Base-by-base conservation (phyloP, 345 rosid species). In the Luvunga scandens region DNA sequence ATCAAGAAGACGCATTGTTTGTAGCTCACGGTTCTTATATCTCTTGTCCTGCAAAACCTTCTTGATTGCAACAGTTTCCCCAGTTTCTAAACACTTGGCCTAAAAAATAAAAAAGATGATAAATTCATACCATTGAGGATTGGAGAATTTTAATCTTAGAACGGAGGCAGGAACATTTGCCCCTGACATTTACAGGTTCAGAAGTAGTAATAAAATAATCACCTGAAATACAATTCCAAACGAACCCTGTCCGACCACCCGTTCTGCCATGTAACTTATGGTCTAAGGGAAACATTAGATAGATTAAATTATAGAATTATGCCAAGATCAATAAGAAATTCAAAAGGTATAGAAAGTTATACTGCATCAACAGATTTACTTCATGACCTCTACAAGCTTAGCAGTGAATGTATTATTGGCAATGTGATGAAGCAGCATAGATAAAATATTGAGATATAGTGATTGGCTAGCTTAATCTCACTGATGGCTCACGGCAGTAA, bases 191-290 rank as follows among this genome's bases (percentile, higher is more conserved):
- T 3, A 31, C 13, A 65, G 30, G 76, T 73, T 31, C 21, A 57
- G 33, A 65, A 63, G 31, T 7, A 42, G 19, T 30, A 56, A 67
- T 67, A 9, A 39, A 28, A 39, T 12, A 12, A 64, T 66, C 65
- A 78, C 81, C 81, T 79, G 82, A 67, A 73, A 79, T 28, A 79
- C 82, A 42, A 79, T 74, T 27, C 82, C 82, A 74, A 74, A 79
- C 4, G 82, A 79, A 14, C 82, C 82, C 55, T 39, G 73, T 48
- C 82, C 82, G n/a, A 74, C 78, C 59, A 79, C 69, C 1, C 69
- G 75, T 31, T 78, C 76, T 71, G 81, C 81, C 81, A 78, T 71
- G 66, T 77, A 77, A 42, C 79, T 68, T 42, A 77, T 77, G 45
- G 80, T 77, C 80, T 70, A 69, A 28, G 16, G 38, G 34, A 77